Base-by-base conservation (phyloP, 768 basidiomycete genomes). In the Aureoboletus auriporus region DNA sequence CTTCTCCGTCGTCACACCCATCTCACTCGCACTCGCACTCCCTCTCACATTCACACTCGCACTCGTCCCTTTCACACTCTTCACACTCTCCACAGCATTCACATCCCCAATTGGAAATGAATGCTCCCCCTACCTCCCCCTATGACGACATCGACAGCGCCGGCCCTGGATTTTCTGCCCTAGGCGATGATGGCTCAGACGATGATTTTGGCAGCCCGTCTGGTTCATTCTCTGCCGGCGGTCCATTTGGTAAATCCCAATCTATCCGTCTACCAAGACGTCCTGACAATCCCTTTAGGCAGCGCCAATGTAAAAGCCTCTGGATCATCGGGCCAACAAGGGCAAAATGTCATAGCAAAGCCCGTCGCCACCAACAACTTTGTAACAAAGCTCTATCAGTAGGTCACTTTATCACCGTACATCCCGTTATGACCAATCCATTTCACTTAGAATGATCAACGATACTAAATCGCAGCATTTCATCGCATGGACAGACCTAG, bases 351-450 rank as follows among this genome's bases (percentile, higher is more conserved):
- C 41, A 73, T 86, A 20, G 79, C 80, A 50, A 89, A 88, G 62
- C 78, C 86, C 13, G 74, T 84, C 60, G 70, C 69, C 11, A 75
- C 75, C 17, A 91, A 90, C 60, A 92, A 92, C 61, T 93, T 93
- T 65, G 89, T 92, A 40, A 85, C 85, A 27, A 93, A 93, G 75
- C 74, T 92, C 16, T 92, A 90, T 68, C 86, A 89, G 86, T 87
- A 57, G 64, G 85, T 75, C 0, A 30, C 17, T n/a, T 43, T 26
- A 4, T 31, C 39, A 31, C 39, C 20, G n/a, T 48, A 5, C 20
- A 12, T 17, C 3, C 16, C 31, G 14, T 34, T 17, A 27, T 42
- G 17, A 53, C 23, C 34, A 16, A 34, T 35, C 6, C 20, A 38
- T 38, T 39, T 49, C 50, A 44, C 39, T 44, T 58, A 91, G 88